phyloP scores from a whole-genome alignment of 768 basidiomycete species.

The Phylloporus rhodoxanthus region DNA sequence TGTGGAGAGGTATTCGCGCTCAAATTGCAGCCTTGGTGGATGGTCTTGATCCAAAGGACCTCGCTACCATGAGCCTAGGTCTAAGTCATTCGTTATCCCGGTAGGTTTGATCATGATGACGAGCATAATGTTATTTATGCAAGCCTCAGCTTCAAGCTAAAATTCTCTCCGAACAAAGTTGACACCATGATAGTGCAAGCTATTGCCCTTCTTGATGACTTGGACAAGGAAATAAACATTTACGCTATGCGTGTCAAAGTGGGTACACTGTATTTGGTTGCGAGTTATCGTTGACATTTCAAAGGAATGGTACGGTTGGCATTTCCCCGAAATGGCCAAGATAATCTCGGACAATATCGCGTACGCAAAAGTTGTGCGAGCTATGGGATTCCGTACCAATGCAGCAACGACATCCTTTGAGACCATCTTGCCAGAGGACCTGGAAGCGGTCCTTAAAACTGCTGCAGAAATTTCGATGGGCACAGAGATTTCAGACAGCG shows the following conservation, averaged over 20 bases:
- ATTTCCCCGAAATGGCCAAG: conserved; percentile 99
- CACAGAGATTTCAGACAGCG: conserved; percentile 95
- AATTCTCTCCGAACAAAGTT: conserved; percentile 99
- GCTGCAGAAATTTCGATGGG: conserved; percentile 99
- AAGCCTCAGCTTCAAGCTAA: conserved; percentile 82
- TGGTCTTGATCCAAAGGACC: conserved; percentile 87
- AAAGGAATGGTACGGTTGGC: conserved; percentile 99
- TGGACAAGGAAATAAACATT: conserved; percentile 99
- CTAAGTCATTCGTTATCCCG: conserved; percentile 94
- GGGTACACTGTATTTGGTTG: conserved; percentile 11
- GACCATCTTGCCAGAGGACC: conserved; percentile 90
- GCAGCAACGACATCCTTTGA: conserved; percentile 82
- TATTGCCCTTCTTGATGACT: conserved; percentile 92
- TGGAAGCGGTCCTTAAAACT: conserved; percentile 90
- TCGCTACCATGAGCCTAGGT: conserved; percentile 97
- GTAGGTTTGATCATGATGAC: conserved; percentile 36
- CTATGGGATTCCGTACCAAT: conserved; percentile 97
- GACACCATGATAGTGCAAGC: conserved; percentile 99
- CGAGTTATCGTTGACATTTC: conserved; percentile 1
- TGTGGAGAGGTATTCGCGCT: conserved; percentile 92
- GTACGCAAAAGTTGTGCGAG: conserved; percentile 88
- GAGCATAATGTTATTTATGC: conserved; percentile 5
- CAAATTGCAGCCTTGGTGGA: conserved; percentile 85
- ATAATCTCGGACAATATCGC: conserved; percentile 96
- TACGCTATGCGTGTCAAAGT: conserved; percentile 99